phyloP scores from a whole-genome alignment of 2,329 filamentous ascomycete species.

The Fulvia fulva region DNA sequence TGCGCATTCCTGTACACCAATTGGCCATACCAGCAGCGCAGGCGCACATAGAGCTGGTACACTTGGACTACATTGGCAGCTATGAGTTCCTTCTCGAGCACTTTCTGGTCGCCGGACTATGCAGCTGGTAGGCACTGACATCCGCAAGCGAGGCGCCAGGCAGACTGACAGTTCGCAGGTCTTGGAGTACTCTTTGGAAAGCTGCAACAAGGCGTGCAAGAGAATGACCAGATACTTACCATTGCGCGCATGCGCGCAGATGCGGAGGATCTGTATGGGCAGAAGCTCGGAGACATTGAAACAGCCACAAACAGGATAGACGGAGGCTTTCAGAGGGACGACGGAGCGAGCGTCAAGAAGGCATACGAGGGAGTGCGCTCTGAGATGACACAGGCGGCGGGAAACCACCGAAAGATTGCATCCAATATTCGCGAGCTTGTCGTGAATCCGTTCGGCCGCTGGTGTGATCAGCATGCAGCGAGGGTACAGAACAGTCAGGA shows the following conservation, averaged over 20 bases:
- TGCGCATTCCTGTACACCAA: not conserved
- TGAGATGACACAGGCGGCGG: slow-evolving; percentile 87
- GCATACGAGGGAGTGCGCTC: slow-evolving; percentile 89
- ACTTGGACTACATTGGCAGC: slow-evolving; percentile 13
- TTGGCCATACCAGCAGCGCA: slow-evolving; percentile 4
- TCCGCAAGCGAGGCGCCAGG: slow-evolving; percentile 1
- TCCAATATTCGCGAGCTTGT: slow-evolving; percentile 95
- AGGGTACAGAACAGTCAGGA: slow-evolving; percentile 93
- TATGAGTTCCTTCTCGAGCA: slow-evolving; percentile 89
- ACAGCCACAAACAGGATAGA: slow-evolving; percentile 75
- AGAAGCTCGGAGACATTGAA: slow-evolving; percentile 75
- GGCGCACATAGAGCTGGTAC: slow-evolving; percentile 2
- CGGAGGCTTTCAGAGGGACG: slow-evolving; percentile 83
- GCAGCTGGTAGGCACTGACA: slow-evolving; percentile 64
- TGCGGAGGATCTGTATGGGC: slow-evolving; percentile 85
- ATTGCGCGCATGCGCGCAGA: slow-evolving; percentile 92
- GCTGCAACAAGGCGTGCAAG: slow-evolving; percentile 90
- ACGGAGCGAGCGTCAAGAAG: slow-evolving; percentile 94
- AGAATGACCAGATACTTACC: slow-evolving; percentile 90
- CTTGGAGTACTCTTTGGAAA: slow-evolving; percentile 93
- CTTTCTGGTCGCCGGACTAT: slow-evolving; percentile 98
- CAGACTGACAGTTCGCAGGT: slow-evolving; percentile 40
- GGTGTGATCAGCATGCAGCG: slow-evolving; percentile 91
- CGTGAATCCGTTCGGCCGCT: slow-evolving; percentile 86
- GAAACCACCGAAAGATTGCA: slow-evolving; percentile 91